These are phyloP conservation scores for Pichia sp. DNA, from an alignment of 1,139 yeast species.

Conservation along the genomic window DNA sequence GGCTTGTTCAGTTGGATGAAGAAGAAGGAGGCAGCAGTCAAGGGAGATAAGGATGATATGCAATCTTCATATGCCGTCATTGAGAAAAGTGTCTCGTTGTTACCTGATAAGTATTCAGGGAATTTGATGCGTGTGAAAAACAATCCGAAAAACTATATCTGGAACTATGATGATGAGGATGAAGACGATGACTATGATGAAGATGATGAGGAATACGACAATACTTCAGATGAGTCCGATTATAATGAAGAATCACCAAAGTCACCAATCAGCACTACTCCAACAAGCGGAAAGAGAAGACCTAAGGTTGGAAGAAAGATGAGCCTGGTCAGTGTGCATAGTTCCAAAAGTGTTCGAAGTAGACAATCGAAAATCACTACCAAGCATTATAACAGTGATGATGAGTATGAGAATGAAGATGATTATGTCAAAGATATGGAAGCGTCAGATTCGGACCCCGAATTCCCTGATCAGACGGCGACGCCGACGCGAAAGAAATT, in stretches of 20 bases:
- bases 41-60: conserved; percentile 19
- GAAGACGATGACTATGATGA: conserved; percentile 28
- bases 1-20: conserved; percentile 28
- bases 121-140: conserved; percentile 30
- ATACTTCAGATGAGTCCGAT: conserved; percentile 16
- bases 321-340: conserved; percentile 7
- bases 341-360: conserved; percentile 8
- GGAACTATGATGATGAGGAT: conserved; percentile 31
- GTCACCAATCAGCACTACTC: conserved; percentile 10
- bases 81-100: conserved; percentile 30
- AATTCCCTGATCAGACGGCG: neutral
- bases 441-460: neutral
- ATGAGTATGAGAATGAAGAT: conserved; percentile 27
- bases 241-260: conserved; percentile 18
- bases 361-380: conserved; percentile 10
- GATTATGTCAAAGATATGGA: conserved; percentile 16
- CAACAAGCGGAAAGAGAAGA: conserved; percentile 27
- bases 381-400: conserved; percentile 14
- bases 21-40: conserved; percentile 21
- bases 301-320: conserved; percentile 5
- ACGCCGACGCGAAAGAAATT: conserved; percentile 12
- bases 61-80: conserved; percentile 20
- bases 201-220: conserved; percentile 15
- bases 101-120: conserved; percentile 31
- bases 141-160: conserved; percentile 31